phyloP scores from a whole-genome alignment of 1,139 yeast species.

The Saccharomycopsis hybrid region DNA sequence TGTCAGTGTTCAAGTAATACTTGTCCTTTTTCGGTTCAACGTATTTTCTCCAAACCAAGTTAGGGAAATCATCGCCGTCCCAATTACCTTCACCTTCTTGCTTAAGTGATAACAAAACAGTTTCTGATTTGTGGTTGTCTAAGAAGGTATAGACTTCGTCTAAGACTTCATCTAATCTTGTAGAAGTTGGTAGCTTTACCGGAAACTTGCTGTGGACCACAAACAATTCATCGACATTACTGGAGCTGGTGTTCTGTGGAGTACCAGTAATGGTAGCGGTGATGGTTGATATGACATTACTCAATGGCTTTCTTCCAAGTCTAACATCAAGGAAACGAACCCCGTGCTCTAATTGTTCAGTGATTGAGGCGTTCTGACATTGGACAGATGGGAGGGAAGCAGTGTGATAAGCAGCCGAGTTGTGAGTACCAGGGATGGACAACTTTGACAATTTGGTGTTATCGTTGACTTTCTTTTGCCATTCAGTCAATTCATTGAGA shows the following conservation, averaged over 20 bases:
- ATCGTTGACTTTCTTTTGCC: constrained; percentile 56
- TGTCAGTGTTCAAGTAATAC: constrained; percentile 54
- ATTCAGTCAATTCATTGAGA: constrained; percentile 26
- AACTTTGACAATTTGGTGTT: constrained; percentile 45
- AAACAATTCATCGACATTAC: constrained; percentile 48
- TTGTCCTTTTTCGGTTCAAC: constrained; percentile 43
- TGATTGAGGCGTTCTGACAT: constrained; percentile 61
- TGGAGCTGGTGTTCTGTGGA: constrained; percentile 31
- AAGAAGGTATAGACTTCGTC: constrained; percentile 57
- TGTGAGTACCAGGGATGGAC: constrained; percentile 77
- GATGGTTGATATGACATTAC: constrained; percentile 16
- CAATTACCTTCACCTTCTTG: constrained; percentile 68
- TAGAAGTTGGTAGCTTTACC: constrained; percentile 55
- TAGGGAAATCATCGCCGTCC: constrained; percentile 66
- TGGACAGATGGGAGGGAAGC: constrained; percentile 67
- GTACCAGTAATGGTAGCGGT: constrained; percentile 25
- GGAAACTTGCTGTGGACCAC: constrained; percentile 77
- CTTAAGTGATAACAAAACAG: constrained; percentile 62
- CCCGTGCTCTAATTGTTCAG: constrained; percentile 63
- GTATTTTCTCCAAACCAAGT: constrained; percentile 56
- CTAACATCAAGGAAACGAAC: constrained; percentile 70
- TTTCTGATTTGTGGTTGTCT: constrained; percentile 46
- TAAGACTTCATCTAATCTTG: constrained; percentile 41
- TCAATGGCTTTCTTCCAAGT: constrained; percentile 50
- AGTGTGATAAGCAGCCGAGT: constrained; percentile 68